Base-by-base conservation (phyloP, 495 filamentous ascomycete genomes). In the Hyaloscypha variabilis region DNA sequence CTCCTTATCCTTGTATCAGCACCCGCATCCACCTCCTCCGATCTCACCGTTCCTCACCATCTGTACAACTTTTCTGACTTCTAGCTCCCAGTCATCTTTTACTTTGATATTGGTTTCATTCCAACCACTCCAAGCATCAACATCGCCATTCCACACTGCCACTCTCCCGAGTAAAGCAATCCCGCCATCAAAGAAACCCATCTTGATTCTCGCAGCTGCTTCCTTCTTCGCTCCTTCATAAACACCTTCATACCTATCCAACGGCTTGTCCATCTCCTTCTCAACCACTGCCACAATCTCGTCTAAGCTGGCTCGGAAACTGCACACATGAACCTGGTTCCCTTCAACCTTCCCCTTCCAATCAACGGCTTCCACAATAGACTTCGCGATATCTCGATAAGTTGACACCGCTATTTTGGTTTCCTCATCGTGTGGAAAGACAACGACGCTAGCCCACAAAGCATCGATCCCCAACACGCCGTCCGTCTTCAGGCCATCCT, bases 201-300 rank as follows among this genome's bases (percentile, higher is more conserved):
- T 57, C 52, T 58, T 65, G 59, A 69, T 65, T 61, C 67, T 62
- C 51, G 62, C 63, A 17, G 29, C 51, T 17, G 67, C 67, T 34
- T 69, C 67, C 50, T 58, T 69, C 36, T 49, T 65, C 5, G 62
- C 67, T 1, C 63, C 42, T 26, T 58, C 62, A 13, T 65, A 36
- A 54, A 26, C 23, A 8, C 67, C 67, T 23, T 69, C 62, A 61
- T 69, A 69, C 21, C 58, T 61, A 49, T 69, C 67, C 2, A 65
- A 6, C 34, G 31, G 36, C 25, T 55, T 57, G 29, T 59, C 67
- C 0, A 62, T 14, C 29, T 57, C 34, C 24, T 52, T 46, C 26
- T 68, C 67, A 1, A 65, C 52, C 5, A 66, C n/a, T 14, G 14
- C 21, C 10, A 55, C 34, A 1, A 66, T 30, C 8, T 62, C 67